These are phyloP conservation scores for Plasmodium sp. DNA, from an alignment of 169 alveolate species.

Conservation along the genomic window DNA sequence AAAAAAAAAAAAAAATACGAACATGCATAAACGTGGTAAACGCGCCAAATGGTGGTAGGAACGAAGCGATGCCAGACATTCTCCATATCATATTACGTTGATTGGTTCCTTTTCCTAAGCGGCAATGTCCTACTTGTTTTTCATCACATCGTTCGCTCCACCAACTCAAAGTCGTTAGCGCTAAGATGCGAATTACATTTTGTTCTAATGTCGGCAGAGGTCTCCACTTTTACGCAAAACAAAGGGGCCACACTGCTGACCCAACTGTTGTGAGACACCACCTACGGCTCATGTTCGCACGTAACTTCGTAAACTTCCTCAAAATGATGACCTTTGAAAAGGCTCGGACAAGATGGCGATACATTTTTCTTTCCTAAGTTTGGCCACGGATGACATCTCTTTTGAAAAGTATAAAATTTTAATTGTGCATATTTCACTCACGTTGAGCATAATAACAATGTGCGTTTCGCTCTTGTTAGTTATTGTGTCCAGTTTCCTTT, in stretches of 20 bases:
- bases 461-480: constrained; percentile 10
- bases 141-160: background rate
- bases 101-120: background rate
- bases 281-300: background rate
- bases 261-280: background rate
- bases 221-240: background rate
- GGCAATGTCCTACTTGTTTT: background rate
- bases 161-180: background rate
- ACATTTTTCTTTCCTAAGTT: background rate
- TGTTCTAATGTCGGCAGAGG: background rate
- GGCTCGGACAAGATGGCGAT: background rate
- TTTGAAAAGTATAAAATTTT: constrained; percentile 12
- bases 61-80: background rate
- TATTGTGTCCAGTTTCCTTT: constrained; percentile 1
- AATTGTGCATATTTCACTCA: constrained; percentile 15
- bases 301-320: background rate
- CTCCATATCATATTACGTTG: background rate
- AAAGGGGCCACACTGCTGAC: background rate
- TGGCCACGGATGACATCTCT: background rate
- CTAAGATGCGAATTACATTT: background rate
- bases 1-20: background rate
- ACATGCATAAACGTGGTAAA: background rate
- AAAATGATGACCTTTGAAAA: background rate
- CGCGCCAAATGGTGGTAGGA: background rate
- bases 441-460: constrained; percentile 39